These are phyloP conservation scores for Hygrophila difformis DNA, from an alignment of 257 asterid genomes.

Conservation along the genomic window DNA sequence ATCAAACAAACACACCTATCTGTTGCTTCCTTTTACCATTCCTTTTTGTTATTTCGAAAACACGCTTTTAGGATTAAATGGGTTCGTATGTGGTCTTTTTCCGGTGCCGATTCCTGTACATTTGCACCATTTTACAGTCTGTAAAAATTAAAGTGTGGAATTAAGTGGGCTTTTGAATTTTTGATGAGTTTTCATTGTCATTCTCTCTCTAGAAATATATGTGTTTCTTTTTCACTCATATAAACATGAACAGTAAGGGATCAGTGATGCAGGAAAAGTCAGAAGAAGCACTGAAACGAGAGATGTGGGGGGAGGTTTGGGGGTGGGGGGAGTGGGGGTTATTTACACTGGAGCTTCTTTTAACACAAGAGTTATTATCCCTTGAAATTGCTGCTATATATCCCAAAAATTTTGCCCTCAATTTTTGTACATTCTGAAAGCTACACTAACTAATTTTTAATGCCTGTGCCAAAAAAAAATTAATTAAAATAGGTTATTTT, in stretches of 20 bases:
- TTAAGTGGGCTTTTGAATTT: background rate
- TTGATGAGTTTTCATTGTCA: conserved; percentile 29
- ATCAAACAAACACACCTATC: conserved; percentile 9
- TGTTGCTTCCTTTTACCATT: background rate
- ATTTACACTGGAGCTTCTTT: conserved; percentile 13
- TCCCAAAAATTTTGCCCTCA: conserved; percentile 8
- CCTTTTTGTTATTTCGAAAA: background rate
- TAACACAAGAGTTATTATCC: conserved; percentile 18
- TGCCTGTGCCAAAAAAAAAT: background rate
- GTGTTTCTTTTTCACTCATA: background rate
- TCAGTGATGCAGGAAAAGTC: conserved; percentile 35
- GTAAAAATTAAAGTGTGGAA: conserved; percentile 4
- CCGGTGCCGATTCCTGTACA: background rate
- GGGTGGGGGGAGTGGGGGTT: too few relatives aligned
- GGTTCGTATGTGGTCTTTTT: conserved; percentile 20
- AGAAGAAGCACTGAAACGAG: conserved; percentile 47
- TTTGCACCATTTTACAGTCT: conserved; percentile 13
- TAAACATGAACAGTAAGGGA: conserved; percentile 9
- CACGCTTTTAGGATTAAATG: conserved; percentile 5
- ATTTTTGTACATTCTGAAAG: conserved; percentile 24
- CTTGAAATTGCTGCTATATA: conserved; percentile 13
- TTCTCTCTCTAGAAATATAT: conserved; percentile 6
- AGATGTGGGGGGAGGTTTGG: conserved; percentile 12
- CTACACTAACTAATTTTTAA: conserved; percentile 8
- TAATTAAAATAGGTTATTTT: background rate